Conservation (phyloP, 495 filamentous ascomycete genomes). For the Penicillium cosmopolitanum region DNA sequence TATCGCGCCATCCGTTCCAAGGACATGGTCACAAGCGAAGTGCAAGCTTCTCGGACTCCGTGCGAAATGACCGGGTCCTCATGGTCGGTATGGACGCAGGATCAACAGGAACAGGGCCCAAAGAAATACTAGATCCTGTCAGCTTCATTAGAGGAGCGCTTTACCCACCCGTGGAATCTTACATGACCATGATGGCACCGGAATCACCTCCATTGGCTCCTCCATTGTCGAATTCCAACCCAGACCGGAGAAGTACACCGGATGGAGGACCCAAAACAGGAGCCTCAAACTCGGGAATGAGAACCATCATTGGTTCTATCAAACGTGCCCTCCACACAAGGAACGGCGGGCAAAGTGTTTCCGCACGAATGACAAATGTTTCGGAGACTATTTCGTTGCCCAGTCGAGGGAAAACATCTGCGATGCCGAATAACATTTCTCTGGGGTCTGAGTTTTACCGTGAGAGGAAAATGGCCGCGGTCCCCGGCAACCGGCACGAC, state of each 20-base stretch:
- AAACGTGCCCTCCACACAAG: constrained; percentile 83
- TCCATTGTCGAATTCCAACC: constrained; percentile 20
- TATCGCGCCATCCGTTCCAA: constrained; percentile 42
- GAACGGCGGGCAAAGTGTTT: constrained; percentile 46
- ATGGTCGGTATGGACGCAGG: constrained; percentile 37
- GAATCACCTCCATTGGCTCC: constrained; percentile 56
- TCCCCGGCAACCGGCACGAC: constrained; percentile 46
- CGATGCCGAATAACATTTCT: constrained; percentile 50
- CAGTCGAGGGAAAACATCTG: constrained; percentile 45
- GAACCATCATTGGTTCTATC: constrained; percentile 83
- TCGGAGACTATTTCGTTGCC: constrained; percentile 24
- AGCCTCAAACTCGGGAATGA: constrained; percentile 67
- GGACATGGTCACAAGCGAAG: constrained; percentile 67
- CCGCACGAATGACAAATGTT: constrained; percentile 46
- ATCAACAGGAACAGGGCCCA: constrained; percentile 8
- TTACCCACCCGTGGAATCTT: constrained; percentile 74
- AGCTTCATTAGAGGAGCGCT: constrained; percentile 83
- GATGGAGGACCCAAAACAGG: constrained; percentile 37
- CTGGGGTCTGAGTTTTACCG: constrained; percentile 50
- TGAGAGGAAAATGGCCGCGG: constrained; percentile 43
- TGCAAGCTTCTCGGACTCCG: constrained; percentile 83
- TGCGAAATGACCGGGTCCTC: constrained; percentile 72
- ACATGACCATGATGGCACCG: constrained; percentile 71
- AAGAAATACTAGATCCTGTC: constrained; percentile 72
- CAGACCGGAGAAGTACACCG: constrained; percentile 39